Conservation (phyloP, 164 flowering plant species). For the Stephania cephalantha region DNA sequence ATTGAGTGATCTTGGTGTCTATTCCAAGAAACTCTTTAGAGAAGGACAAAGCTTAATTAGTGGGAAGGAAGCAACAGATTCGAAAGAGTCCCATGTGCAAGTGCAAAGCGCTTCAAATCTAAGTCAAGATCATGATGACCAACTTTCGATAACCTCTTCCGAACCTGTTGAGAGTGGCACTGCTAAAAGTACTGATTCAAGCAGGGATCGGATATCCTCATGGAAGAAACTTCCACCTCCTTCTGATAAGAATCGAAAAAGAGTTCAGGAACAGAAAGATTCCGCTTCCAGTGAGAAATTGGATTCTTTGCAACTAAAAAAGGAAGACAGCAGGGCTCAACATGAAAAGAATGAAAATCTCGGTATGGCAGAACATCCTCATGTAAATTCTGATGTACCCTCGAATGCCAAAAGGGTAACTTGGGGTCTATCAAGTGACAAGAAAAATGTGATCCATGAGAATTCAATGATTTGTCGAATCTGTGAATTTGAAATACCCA, state of each 20-base stretch:
- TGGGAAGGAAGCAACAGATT: slow-evolving; percentile 31
- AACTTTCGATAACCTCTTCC: slow-evolving; percentile 19
- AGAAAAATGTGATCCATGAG: slow-evolving; percentile 43
- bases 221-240: slow-evolving; percentile 93
- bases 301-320: slow-evolving; percentile 27
- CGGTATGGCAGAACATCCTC: slow-evolving; percentile 29
- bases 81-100: slow-evolving; percentile 29
- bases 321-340: slow-evolving; percentile 19
- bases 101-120: slow-evolving; percentile 22
- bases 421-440: slow-evolving; percentile 57
- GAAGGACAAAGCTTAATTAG: slow-evolving; percentile 23
- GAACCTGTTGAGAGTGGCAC: slow-evolving; percentile 49
- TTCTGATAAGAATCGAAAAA: slow-evolving; percentile 53
- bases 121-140: slow-evolving; percentile 30
- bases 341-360: slow-evolving; percentile 24
- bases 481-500: slow-evolving; percentile 94
- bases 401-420: slow-evolving; percentile 29
- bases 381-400: slow-evolving; percentile 32
- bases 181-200: slow-evolving; percentile 66
- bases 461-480: slow-evolving; percentile 87
- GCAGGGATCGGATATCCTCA: slow-evolving; percentile 78
- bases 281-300: slow-evolving; percentile 31
- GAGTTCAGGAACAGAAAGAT: slow-evolving; percentile 35
- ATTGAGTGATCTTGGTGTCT: slow-evolving; percentile 91
- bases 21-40: slow-evolving; percentile 49